A percentile compares a stretch with the other conserved stretches of the same genome.
Evolutionary conservation across 139 green algal species (phyloP).

Genomic region (Closterium sp.): DNA sequence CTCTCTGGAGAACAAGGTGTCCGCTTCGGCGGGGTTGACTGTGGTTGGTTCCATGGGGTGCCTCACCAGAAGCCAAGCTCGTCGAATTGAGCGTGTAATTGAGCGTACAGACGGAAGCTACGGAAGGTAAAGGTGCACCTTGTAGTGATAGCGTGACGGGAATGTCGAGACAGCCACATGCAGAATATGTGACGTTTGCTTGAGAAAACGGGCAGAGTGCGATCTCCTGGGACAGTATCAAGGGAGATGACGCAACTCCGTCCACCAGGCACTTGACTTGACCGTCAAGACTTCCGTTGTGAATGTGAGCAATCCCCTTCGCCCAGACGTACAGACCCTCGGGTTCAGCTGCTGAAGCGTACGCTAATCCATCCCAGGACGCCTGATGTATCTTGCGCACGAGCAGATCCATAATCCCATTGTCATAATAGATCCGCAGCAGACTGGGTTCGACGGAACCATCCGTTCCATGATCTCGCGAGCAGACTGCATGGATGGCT

Average conservation of each 20-base stretch:
- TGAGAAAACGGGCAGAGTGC: not conserved
- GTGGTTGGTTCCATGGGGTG: not conserved
- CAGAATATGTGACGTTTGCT: not conserved
- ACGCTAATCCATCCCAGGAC: not conserved
- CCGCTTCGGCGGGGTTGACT: not conserved
- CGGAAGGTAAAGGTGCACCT: not conserved
- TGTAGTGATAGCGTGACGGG: not conserved
- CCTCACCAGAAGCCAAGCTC: no score
- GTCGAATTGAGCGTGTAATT: no score
- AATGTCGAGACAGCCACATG: not conserved
- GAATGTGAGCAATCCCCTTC: not conserved
- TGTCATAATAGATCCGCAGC: no score
- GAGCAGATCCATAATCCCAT: no score
- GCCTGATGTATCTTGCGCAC: no score
- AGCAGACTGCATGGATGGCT: no score
- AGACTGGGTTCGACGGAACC: no score
- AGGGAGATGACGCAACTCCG: no score
- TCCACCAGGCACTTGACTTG: no score
- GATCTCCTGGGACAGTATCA: no score
- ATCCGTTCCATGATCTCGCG: no score
- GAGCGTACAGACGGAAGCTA: no score
- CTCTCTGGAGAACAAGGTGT: not conserved
- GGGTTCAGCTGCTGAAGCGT: not conserved
- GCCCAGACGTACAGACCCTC: conserved; percentile 1
- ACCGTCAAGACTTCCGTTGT: not conserved